phyloP scores from a whole-genome alignment of 257 asterid genomes.

The Nicotiana knightiana region DNA sequence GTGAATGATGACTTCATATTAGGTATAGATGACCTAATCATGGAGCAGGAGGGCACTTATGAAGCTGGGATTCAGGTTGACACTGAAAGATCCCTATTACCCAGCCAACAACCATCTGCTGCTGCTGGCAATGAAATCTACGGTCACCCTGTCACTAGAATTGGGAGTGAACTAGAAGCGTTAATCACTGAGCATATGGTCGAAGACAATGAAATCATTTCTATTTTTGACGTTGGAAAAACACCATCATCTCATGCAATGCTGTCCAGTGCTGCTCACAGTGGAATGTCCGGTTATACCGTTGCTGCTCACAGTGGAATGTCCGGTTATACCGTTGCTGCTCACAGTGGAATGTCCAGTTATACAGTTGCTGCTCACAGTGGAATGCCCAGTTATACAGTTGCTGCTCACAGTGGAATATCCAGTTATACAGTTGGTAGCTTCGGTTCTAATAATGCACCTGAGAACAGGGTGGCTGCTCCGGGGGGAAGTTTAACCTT shows the following conservation, averaged over 20 bases:
- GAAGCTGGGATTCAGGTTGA: not conserved
- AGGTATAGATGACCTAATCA: not conserved
- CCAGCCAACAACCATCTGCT: not conserved
- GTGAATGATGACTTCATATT: not conserved
- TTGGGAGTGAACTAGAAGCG: slow-evolving; percentile 1
- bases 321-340: not conserved
- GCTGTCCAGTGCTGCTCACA: not conserved
- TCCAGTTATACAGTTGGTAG: too few relatives aligned
- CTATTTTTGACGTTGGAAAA: not conserved
- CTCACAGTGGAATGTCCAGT: not conserved
- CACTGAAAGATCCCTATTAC: not conserved
- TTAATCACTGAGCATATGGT: not conserved
- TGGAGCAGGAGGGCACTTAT: not conserved
- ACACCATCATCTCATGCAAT: not conserved
- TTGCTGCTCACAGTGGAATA: not conserved
- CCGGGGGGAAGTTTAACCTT: not conserved
- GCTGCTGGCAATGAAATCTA: not conserved
- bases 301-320: not conserved
- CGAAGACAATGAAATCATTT: not conserved
- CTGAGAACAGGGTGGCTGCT: not conserved
- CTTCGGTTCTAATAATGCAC: not conserved
- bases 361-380: too few relatives aligned
- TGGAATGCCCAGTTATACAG: too few relatives aligned
- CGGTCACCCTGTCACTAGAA: not conserved
- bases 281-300: not conserved